These are phyloP conservation scores for Xylaria sp. DNA, from an alignment of 2,329 filamentous ascomycete genomes.

Conservation along the genomic window DNA sequence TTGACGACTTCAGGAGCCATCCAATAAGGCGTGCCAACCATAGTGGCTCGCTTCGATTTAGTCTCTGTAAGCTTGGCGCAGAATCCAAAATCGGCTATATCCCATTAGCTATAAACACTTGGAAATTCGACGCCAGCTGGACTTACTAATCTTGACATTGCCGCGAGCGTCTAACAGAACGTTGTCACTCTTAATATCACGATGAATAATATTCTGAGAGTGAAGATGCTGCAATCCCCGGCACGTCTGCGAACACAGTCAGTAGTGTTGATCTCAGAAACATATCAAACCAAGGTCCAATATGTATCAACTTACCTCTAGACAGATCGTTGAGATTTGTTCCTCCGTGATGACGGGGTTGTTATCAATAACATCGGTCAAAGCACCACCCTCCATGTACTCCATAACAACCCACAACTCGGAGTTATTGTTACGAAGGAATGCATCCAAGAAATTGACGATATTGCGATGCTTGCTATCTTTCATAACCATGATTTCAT, in stretches of 20 bases:
- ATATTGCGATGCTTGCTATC: conserved; percentile 98
- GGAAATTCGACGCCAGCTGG: not conserved
- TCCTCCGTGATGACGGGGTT: conserved; percentile 93
- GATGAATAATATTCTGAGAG: conserved; percentile 95
- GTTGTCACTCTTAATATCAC: conserved; percentile 99
- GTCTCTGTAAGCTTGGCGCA: conserved; percentile 97
- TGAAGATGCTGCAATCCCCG: conserved; percentile 93
- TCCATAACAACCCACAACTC: conserved; percentile 99
- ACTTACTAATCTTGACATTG: conserved; percentile 96
- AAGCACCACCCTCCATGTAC: conserved; percentile 97
- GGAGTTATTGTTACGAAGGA: conserved; percentile 89
- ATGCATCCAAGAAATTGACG: conserved; percentile 97
- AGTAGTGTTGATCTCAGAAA: not conserved
- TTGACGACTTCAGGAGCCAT: conserved; percentile 99
- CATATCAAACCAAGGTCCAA: not conserved
- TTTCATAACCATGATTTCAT: conserved; percentile 99
- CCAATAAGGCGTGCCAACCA: conserved; percentile 99
- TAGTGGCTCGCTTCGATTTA: conserved; percentile 95
- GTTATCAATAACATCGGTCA: conserved; percentile 99
- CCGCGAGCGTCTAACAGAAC: conserved; percentile 92
- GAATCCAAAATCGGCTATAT: conserved; percentile 95
- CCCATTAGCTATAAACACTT: conserved; percentile 42
- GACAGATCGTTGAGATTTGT: conserved; percentile 96
- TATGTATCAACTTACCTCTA: conserved; percentile 70
- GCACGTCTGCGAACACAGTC: conserved; percentile 72